Base-by-base conservation (phyloP, 1,139 yeast species). In the Protomyces pachydermus region DNA sequence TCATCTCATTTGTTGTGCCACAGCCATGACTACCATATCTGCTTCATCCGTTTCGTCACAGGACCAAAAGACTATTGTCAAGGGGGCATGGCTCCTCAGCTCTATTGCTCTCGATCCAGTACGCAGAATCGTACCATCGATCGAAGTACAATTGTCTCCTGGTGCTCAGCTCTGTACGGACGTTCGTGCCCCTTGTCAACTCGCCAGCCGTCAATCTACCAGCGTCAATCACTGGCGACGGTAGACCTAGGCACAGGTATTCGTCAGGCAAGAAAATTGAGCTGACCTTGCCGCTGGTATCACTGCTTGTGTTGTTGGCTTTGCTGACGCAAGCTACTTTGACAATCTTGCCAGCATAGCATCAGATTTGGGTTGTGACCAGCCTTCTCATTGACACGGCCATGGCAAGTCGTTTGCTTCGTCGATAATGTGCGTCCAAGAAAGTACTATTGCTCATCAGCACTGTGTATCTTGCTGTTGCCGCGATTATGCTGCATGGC, bases 21-120 rank as follows among this genome's bases (percentile, higher is more conserved):
- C 23, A 3, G 23, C 32, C 32, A 28, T 28, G 32, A 28, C 8
- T 28, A 8, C 32, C 32, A 28, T 5, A 28, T 28, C 9, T 28
- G 32, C 32, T 28, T 1, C 32, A 2, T 5, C 16, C 9, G 14
- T 58, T 23, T 38, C 35, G 18, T 48, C 53, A 14, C 52, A 23
- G 12, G 62, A 58, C 18, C 51, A 48, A 28, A 58, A 39, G 39
- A 52, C 62, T 9, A 58, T 58, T 35, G 32, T 52, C 34, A 6
- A 52, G 5, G 62, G 62, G 2, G 54, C 53, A 10, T 58, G 62
- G 62, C 56, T 58, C 42, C 56, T 58, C 16, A 34, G 62, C 42
- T 46, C 62, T 9, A 53, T 52, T 42, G 45, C 54, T 48, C 42
- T 58, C 14, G 56, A 51, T n/a, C n/a, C n/a, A n/a, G n/a, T n/a